A percentile compares a stretch with the other conserved stretches of the same genome.
These are phyloP conservation scores for Microbotryum lychnidis-dioicae DNA, from an alignment of 1,284 basidiomycete species.

Conservation along the genomic window DNA sequence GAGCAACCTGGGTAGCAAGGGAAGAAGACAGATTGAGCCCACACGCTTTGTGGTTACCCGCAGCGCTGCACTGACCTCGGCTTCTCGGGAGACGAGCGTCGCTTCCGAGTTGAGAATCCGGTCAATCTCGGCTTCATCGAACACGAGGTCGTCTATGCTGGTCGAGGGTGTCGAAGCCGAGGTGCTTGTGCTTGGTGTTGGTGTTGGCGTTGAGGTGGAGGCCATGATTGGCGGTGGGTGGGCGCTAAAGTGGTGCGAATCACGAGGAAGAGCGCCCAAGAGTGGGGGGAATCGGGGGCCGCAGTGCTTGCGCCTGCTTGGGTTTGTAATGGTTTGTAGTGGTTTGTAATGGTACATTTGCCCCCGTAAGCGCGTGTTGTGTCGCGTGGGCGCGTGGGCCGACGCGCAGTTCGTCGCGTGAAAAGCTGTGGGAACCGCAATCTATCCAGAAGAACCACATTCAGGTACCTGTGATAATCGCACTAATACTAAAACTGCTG, in stretches of 20 bases:
- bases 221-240: background rate
- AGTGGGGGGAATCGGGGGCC: too few species aligned
- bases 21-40: background rate
- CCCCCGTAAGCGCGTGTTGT: too few species aligned
- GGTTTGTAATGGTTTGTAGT: too few species aligned
- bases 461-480: too few species aligned
- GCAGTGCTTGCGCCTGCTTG: too few species aligned
- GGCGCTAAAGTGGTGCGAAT: background rate
- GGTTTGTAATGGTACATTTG: too few species aligned
- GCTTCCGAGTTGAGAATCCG: constrained; percentile 29
- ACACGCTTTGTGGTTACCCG: background rate
- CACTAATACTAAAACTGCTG: too few species aligned
- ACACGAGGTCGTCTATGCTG: background rate
- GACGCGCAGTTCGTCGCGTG: too few species aligned
- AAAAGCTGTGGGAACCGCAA: too few species aligned
- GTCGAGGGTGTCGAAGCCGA: background rate
- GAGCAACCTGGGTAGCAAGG: constrained; percentile 41
- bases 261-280: background rate
- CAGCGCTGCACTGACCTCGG: constrained; percentile 16
- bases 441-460: too few species aligned
- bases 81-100: constrained; percentile 20
- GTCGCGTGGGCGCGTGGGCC: too few species aligned
- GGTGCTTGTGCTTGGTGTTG: background rate
- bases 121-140: constrained; percentile 28
- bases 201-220: background rate